phyloP scores from a whole-genome alignment of 202 grass and related monocot genomes.

The Musa balbisiana region DNA sequence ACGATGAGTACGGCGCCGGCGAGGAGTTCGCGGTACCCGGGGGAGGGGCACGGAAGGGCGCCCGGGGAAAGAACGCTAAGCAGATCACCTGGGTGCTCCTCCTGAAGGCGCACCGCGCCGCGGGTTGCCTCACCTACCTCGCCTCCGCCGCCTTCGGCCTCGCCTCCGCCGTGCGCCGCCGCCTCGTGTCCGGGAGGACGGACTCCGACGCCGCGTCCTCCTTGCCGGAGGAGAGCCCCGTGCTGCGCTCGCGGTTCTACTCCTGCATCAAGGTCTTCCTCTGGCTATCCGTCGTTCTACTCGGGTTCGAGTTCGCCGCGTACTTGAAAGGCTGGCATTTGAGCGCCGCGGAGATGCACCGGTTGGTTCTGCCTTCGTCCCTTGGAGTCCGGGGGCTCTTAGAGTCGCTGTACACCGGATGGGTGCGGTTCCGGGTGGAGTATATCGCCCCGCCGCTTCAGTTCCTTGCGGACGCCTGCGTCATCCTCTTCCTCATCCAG shows the following conservation, averaged over 20 bases:
- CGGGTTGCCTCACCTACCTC: slow-evolving; percentile 60
- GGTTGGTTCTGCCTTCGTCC: slow-evolving; percentile 39
- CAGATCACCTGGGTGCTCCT: slow-evolving; percentile 99
- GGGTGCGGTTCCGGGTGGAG: slow-evolving; percentile 51
- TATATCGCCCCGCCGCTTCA: slow-evolving; percentile 72
- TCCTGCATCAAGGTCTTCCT: slow-evolving; percentile 78
- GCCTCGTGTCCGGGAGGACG: slow-evolving; percentile 55
- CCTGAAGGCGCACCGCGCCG: slow-evolving; percentile 85
- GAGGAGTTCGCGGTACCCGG: not conserved
- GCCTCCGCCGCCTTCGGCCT: slow-evolving; percentile 48
- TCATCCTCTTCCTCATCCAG: slow-evolving; percentile 96
- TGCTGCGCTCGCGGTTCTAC: slow-evolving; percentile 61
- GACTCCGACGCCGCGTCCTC: slow-evolving; percentile 40
- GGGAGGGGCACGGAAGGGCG: slow-evolving; percentile 41
- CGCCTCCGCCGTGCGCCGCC: slow-evolving; percentile 46
- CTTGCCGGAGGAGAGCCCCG: slow-evolving; percentile 38
- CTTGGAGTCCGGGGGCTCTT: slow-evolving; percentile 41
- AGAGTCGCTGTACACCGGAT: slow-evolving; percentile 61
- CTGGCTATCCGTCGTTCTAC: slow-evolving; percentile 57
- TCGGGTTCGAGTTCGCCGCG: slow-evolving; percentile 62
- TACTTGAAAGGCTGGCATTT: slow-evolving; percentile 70
- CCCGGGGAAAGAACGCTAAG: slow-evolving; percentile 78
- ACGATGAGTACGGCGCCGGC: slow-evolving; percentile 5
- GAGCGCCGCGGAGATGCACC: slow-evolving; percentile 28
- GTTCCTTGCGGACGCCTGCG: slow-evolving; percentile 77